Evolutionary conservation across 257 asterid genomes (phyloP), one percentile per base, ranked within the genome.

Genomic region (Scutellaria barbata): DNA sequence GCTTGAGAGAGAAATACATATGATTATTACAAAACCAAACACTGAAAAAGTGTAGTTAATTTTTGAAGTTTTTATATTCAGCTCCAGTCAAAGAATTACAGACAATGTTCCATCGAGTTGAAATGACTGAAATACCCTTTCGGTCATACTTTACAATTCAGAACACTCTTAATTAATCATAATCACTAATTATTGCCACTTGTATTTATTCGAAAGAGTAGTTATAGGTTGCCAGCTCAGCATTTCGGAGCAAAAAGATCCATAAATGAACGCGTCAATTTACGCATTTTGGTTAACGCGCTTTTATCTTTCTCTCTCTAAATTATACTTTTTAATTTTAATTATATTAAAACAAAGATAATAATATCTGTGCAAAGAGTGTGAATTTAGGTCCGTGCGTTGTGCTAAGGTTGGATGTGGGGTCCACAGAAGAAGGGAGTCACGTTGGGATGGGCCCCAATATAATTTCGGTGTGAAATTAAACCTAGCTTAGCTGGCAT

Each of bases 401-500:
- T 77, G 81, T 51, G 55, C 45, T 17, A 50, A 1, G 74, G 66
- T 51, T 58, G 78, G 59, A 42, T 0, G 22, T 45, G 74, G 67
- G 73, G 70, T 54, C 76, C 69, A 55, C 7, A 50, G 53, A 14
- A 20, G 20, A 13, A 62, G 81, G 74, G 7, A 9, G 14, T 42
- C 81, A 77, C 81, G 81, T 72, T 52, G 7, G 63, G n/a, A 70
- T 50, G 76, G 76, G 63, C 3, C 81, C 81, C 61, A 41, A n/a
- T 17, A 12, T 2, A 17, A 63, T 6, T 46, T 18, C 55, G 52
- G 62, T 66, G 66, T 33, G 42, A 16, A 1, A 39, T 6, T 3
- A 25, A 5, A 12, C 7, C 18, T 7, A 30, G 66, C 48, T 18
- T 7, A 30, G 66, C 48, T 18, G 66, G 47, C 17, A 22, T 22